A percentile compares a stretch with the other conserved stretches of the same genome.
phyloP scores from a whole-genome alignment of 1,284 basidiomycete genomes.

The Ganoderma multipileum region DNA sequence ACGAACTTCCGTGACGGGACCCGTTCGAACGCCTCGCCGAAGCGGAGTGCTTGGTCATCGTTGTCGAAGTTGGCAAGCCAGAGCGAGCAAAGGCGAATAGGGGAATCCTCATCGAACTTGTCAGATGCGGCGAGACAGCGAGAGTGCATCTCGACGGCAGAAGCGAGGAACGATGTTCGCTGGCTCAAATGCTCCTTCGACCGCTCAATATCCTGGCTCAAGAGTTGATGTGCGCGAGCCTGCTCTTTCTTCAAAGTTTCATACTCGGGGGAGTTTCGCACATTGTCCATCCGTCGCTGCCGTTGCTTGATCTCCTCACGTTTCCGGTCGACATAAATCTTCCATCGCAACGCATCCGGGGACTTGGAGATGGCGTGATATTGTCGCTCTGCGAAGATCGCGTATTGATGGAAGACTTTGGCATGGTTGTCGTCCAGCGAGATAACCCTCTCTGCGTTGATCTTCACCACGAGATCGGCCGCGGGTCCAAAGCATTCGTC shows the following conservation, averaged over 20 bases:
- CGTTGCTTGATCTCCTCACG: constrained; percentile 65
- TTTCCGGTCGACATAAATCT: constrained; percentile 79
- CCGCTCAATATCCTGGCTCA: constrained; percentile 66
- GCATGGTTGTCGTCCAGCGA: constrained; percentile 49
- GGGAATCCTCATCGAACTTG: constrained; percentile 76
- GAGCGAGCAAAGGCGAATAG: constrained; percentile 86
- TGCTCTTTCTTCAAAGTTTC: constrained; percentile 41
- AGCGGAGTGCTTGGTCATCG: constrained; percentile 55
- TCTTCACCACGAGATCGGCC: constrained; percentile 47
- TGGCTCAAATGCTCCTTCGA: constrained; percentile 67
- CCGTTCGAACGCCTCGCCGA: constrained; percentile 58
- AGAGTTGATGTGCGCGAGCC: constrained; percentile 46
- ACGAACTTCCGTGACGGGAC: constrained; percentile 93
- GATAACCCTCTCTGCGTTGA: constrained; percentile 17
- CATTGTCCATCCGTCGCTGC: constrained; percentile 47
- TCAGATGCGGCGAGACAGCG: constrained; percentile 75
- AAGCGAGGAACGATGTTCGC: constrained; percentile 70
- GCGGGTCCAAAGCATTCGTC: constrained; percentile 76
- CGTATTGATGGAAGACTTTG: constrained; percentile 84
- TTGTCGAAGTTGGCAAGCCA: constrained; percentile 90
- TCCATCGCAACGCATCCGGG: constrained; percentile 76
- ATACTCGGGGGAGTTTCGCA: constrained; percentile 37
- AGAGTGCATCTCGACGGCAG: constrained; percentile 87
- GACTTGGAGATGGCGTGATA: constrained; percentile 76
- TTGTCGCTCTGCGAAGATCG: constrained; percentile 89